Base-by-base conservation (phyloP, 495 filamentous ascomycete genomes). In the Jackrogersella minutella region DNA sequence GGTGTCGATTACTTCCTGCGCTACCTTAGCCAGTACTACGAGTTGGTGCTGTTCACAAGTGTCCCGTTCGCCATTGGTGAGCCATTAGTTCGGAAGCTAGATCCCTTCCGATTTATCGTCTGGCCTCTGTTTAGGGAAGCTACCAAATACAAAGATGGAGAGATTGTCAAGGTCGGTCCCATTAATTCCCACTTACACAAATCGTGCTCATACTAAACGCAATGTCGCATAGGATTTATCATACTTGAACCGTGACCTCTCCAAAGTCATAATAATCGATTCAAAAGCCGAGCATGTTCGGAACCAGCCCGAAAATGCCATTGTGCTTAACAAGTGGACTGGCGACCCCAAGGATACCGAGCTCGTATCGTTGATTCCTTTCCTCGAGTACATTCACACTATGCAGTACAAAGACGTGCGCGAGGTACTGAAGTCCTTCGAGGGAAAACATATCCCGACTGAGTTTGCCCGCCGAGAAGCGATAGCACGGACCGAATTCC, bases 1-100 rank as follows among this genome's bases (percentile, higher is more conserved):
- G 95, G 95, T 37, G 84, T 97, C 43, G 95, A 99, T 79, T 99
- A 99, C 81, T 98, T 99, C 81, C 77, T 99, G 54, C 91, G 90
- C 72, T 99, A 99, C 74, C 83, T 99, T 36, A 93, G 89, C 77
- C 92, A 97, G 74, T 97, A 98, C 82, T 99, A 97, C 77, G 95
- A 99, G 75, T 83, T 99, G 19, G 96, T 97, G 34, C 85, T 99
- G 43, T 99, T 97, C 81, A 97, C 96, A 24, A 92, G 84, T 57
- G 87, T 93, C 13, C 91, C 93, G 3, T 90, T 86, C 67, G 86
- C 86, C 73, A 89, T 89, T 64, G 95, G 87, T 8, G 93, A 96
- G 58, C 91, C 92, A 13, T 83, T 99, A 19, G 88, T 97, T 65
- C 86, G 91, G 47, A 99, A 99, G 78, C 83, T 99, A 36, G 95